Conservation (phyloP, 169 alveolate genomes). For the Plasmodium ovale region DNA sequence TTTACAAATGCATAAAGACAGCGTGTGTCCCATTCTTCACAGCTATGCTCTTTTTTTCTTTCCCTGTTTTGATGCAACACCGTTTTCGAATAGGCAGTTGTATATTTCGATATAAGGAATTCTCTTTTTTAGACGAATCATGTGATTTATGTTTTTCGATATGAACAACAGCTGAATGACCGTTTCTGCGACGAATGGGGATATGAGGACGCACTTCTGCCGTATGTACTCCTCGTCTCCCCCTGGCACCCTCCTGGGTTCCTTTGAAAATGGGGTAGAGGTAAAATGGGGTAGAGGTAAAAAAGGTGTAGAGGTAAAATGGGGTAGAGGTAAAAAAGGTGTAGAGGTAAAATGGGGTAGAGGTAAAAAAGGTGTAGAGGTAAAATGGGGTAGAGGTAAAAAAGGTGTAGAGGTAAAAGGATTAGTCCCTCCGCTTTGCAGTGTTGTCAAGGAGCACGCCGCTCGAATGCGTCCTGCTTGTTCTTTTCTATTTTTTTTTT, state of each 20-base stretch:
- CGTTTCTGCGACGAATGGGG: constrained; percentile 75
- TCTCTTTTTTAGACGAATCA: constrained; percentile 40
- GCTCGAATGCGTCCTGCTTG: background rate
- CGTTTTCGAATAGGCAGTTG: constrained; percentile 66
- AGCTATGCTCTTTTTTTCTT: background rate
- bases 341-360: too few relatives aligned
- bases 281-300: too few relatives aligned
- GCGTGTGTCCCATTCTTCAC: background rate
- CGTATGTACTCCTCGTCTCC: constrained; percentile 31
- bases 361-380: too few relatives aligned
- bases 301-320: too few relatives aligned
- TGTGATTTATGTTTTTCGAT: constrained; percentile 62
- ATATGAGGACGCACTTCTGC: constrained; percentile 53
- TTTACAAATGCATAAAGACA: background rate
- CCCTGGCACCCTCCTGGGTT: constrained; percentile 1
- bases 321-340: too few relatives aligned
- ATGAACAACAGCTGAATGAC: constrained; percentile 56
- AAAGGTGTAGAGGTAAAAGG: background rate
- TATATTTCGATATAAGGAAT: constrained; percentile 29
- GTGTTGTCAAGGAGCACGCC: background rate
- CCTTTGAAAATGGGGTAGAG: constrained; percentile 16
- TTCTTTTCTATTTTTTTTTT: background rate
- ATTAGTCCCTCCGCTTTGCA: background rate
- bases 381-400: too few relatives aligned
- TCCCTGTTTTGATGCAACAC: constrained; percentile 1